These are phyloP conservation scores for Hapsidospora chrysogenum DNA, from an alignment of 495 filamentous ascomycete species.

Conservation along the genomic window DNA sequence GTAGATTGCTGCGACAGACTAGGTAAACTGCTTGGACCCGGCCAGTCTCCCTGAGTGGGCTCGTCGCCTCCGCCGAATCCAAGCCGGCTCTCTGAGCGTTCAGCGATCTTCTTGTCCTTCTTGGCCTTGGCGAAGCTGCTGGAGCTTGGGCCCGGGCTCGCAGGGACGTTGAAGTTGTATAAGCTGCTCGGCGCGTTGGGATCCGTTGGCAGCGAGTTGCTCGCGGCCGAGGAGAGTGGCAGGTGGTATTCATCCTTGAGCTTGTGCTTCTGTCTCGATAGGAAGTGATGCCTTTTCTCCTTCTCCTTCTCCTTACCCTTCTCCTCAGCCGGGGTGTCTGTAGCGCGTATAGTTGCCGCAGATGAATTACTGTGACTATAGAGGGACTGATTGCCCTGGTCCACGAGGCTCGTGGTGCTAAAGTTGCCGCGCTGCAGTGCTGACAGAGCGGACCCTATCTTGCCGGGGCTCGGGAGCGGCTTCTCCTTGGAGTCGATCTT, in stretches of 20 bases:
- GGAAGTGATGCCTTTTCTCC: constrained; percentile 64
- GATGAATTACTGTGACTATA: constrained; percentile 77
- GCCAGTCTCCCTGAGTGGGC: constrained; percentile 30
- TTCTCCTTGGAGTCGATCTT: constrained; percentile 55
- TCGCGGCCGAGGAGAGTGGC: constrained; percentile 73
- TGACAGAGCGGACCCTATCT: constrained; percentile 45
- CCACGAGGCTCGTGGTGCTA: constrained; percentile 60
- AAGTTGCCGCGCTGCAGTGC: constrained; percentile 51
- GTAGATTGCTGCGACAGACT: constrained; percentile 1
- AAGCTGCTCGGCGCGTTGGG: constrained; percentile 71
- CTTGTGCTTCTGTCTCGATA: constrained; percentile 86
- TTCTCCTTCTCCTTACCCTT: constrained; percentile 36
- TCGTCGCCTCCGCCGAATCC: constrained; percentile 19
- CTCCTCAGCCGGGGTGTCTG: constrained; percentile 20
- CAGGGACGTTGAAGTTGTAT: constrained; percentile 50
- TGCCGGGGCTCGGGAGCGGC: constrained; percentile 65
- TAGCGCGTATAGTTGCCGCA: constrained; percentile 51
- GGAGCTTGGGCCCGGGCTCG: constrained; percentile 55
- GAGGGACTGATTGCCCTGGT: constrained; percentile 53
- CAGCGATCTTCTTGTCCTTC: constrained; percentile 83
- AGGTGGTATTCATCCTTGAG: constrained; percentile 63
- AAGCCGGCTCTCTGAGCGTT: constrained; percentile 34
- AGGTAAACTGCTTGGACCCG: constrained; percentile 28
- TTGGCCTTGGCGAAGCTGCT: constrained; percentile 48
- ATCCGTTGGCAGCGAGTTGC: constrained; percentile 76